Percentiles rank a stretch among this genome's conserved stretches.
Evolutionary conservation across 768 basidiomycete genomes (phyloP).

Genomic region (Termitomyces sp.): DNA sequence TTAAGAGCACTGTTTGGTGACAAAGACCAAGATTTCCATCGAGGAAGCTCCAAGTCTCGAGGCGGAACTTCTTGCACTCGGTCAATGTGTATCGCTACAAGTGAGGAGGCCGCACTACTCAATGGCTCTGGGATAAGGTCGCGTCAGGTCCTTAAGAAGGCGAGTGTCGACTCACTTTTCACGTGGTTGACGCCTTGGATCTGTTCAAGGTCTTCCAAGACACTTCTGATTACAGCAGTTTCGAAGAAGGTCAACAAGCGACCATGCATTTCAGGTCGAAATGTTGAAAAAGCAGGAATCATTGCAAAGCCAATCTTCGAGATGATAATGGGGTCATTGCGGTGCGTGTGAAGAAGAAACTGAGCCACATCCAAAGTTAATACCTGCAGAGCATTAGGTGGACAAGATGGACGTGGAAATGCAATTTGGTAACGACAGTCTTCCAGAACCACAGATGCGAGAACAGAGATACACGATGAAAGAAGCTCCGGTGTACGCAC

Average conservation of each 20-base stretch:
- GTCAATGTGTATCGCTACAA: constrained; percentile 60
- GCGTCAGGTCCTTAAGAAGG: not conserved
- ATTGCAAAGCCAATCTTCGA: constrained; percentile 62
- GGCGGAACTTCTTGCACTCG: constrained; percentile 31
- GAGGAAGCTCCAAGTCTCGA: constrained; percentile 3
- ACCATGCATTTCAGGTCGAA: constrained; percentile 54
- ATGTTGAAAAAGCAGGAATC: constrained; percentile 71
- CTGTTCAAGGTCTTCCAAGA: constrained; percentile 41
- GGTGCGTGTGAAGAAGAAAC: constrained; percentile 52
- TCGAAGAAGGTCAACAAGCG: constrained; percentile 69
- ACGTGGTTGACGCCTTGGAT: constrained; percentile 23
- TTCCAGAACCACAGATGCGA: constrained; percentile 60
- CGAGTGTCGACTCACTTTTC: constrained; percentile 2
- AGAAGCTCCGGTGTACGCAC: constrained; percentile 46
- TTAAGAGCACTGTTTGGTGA: constrained; percentile 14
- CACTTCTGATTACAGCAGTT: constrained; percentile 46
- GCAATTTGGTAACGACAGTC: constrained; percentile 67
- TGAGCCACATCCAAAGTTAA: constrained; percentile 67
- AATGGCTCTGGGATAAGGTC: constrained; percentile 1
- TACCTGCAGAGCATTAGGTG: constrained; percentile 74
- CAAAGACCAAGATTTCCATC: constrained; percentile 24
- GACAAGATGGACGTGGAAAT: constrained; percentile 55
- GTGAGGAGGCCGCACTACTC: constrained; percentile 23
- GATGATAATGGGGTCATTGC: constrained; percentile 42
- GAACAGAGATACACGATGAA: constrained; percentile 50